Percentiles rank a stretch among this genome's conserved stretches.
phyloP scores from a whole-genome alignment of 2,329 filamentous ascomycete genomes.

The Dactylonectria estremocensis region DNA sequence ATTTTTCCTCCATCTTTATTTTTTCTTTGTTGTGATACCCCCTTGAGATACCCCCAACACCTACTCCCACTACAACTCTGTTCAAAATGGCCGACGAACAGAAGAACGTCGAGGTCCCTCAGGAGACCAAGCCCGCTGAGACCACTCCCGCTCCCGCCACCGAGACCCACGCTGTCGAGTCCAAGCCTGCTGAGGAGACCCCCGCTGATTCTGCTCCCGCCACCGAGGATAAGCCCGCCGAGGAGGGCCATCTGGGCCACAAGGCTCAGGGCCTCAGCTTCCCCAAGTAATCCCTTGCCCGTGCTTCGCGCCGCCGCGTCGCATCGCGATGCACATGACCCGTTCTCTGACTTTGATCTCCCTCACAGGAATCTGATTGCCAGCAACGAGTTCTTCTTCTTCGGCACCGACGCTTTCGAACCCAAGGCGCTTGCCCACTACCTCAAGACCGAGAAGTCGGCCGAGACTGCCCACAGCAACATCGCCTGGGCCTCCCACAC shows the following conservation, averaged over 20 bases:
- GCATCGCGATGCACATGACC: not conserved
- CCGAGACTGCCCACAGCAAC: constrained; percentile 80
- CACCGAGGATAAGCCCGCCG: constrained; percentile 62
- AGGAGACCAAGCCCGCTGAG: constrained; percentile 65
- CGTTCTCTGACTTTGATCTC: constrained; percentile 44
- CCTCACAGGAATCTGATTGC: constrained; percentile 84
- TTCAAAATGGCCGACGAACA: constrained; percentile 80
- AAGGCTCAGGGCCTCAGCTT: constrained; percentile 86
- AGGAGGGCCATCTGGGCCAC: constrained; percentile 89
- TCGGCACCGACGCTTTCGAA: constrained; percentile 81
- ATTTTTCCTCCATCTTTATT: no score
- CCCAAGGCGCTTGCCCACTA: constrained; percentile 82
- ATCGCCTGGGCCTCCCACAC: constrained; percentile 93
- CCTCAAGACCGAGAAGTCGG: constrained; percentile 89
- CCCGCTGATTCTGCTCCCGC: constrained; percentile 53
- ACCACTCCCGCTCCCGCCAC: constrained; percentile 52
- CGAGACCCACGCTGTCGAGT: constrained; percentile 50
- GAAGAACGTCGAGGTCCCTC: constrained; percentile 76
- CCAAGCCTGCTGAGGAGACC: constrained; percentile 60
- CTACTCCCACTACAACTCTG: no score
- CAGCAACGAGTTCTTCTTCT: constrained; percentile 95
- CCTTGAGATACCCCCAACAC: no score
- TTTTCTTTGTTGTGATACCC: no score
- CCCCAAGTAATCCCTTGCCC: constrained; percentile 82
- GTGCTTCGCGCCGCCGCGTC: no score